These are phyloP conservation scores for Vicia villosa DNA, from an alignment of 306 rosid genomes.

Conservation along the genomic window DNA sequence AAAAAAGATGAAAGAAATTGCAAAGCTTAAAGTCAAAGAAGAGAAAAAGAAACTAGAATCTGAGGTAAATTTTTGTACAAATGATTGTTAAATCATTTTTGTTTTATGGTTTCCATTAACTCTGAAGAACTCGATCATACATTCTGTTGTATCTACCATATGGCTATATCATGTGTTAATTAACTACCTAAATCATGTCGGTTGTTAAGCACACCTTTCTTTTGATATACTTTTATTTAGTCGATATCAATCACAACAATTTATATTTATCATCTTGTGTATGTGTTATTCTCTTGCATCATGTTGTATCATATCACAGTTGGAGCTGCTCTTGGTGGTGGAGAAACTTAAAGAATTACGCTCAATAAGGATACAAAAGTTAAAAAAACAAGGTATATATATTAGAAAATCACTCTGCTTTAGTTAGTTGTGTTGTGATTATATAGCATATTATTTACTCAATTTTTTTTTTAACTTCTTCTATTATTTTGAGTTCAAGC, in stretches of 20 bases:
- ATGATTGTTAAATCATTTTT: background rate
- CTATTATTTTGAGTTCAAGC: slow-evolving; percentile 27
- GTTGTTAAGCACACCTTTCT: slow-evolving; percentile 4
- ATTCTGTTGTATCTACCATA: slow-evolving; percentile 18
- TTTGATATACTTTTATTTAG: slow-evolving; percentile 2
- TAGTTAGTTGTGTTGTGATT: slow-evolving; percentile 30
- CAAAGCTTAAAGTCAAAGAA: slow-evolving; percentile 79
- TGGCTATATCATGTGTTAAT: background rate
- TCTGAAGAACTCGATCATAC: slow-evolving; percentile 20
- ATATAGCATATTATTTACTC: slow-evolving; percentile 13
- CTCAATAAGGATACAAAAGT: slow-evolving; percentile 74
- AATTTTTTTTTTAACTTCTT: background rate
- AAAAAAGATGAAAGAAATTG: slow-evolving; percentile 85
- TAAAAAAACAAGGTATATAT: slow-evolving; percentile 81
- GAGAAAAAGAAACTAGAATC: slow-evolving; percentile 78
- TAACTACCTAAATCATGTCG: slow-evolving; percentile 11
- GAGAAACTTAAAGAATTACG: slow-evolving; percentile 91
- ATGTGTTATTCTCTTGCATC: slow-evolving; percentile 11
- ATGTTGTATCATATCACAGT: slow-evolving; percentile 50
- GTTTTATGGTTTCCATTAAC: slow-evolving; percentile 13
- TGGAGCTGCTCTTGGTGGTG: slow-evolving; percentile 75
- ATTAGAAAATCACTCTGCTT: slow-evolving; percentile 15
- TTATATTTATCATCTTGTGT: slow-evolving; percentile 20
- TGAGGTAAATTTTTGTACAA: slow-evolving; percentile 58
- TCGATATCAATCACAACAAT: background rate